Evolutionary conservation across 345 rosid species (phyloP).

Genomic region (Brassica incana): DNA sequence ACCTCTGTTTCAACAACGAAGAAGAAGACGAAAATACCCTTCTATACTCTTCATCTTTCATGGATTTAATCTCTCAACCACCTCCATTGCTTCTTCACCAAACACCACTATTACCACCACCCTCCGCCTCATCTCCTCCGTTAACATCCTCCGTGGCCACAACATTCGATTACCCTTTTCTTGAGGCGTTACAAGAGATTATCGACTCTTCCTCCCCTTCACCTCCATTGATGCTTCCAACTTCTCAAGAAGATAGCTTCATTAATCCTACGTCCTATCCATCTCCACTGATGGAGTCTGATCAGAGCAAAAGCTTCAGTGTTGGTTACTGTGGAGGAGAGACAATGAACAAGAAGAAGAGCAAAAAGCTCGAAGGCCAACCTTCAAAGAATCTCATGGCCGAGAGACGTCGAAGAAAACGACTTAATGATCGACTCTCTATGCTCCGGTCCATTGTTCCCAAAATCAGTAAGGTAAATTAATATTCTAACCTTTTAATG

Average conservation of each 20-base stretch:
- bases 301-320: constrained; percentile 46
- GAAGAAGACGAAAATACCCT: constrained; percentile 40
- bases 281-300: constrained; percentile 51
- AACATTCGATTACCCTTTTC: constrained; percentile 49
- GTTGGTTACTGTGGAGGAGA: constrained; percentile 47
- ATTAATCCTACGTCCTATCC: constrained; percentile 27
- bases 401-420: constrained; percentile 80
- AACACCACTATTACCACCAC: constrained; percentile 42
- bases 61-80: constrained; percentile 45
- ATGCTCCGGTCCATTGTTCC: constrained; percentile 95
- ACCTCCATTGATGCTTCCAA: constrained; percentile 30
- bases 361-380: constrained; percentile 72
- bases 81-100: constrained; percentile 38
- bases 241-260: constrained; percentile 27
- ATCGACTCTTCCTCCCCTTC: constrained; percentile 44
- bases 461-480: constrained; percentile 83
- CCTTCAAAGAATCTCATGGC: constrained; percentile 95
- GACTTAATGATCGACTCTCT: constrained; percentile 78
- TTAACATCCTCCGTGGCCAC: constrained; percentile 23
- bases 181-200: constrained; percentile 44
- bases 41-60: constrained; percentile 28
- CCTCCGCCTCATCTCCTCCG: constrained; percentile 37
- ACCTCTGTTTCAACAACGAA: constrained; percentile 43
- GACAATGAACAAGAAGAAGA: constrained; percentile 42
- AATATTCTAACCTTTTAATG: background rate